Percentiles rank a stretch among this genome's conserved stretches.
phyloP scores from a whole-genome alignment of 441 rosid species.

The Adansonia gregorii region DNA sequence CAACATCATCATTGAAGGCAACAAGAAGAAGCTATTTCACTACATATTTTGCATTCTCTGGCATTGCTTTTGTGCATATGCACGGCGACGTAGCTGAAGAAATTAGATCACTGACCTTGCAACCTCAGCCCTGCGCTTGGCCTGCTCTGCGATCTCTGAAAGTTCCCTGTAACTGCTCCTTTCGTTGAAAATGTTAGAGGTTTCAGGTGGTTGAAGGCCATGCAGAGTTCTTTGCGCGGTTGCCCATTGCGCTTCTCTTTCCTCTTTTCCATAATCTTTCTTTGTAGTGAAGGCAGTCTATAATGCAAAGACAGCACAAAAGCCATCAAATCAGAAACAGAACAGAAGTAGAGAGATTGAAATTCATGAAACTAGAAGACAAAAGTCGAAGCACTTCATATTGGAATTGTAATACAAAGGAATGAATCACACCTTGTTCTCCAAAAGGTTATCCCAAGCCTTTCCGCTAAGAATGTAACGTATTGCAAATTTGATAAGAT shows the following conservation, averaged over 20 bases:
- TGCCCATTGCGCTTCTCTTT: conserved; percentile 98
- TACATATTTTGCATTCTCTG: neutral
- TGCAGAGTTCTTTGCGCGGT: conserved; percentile 91
- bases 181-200: conserved; percentile 53
- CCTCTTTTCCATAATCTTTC: conserved; percentile 92
- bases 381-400: neutral
- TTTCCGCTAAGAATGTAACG: conserved; percentile 76
- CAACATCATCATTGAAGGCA: neutral
- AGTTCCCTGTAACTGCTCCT: conserved; percentile 77
- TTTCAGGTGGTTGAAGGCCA: conserved; percentile 82
- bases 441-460: conserved; percentile 85
- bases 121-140: conserved; percentile 85
- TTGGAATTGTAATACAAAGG: neutral
- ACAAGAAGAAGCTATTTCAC: neutral
- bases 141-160: conserved; percentile 91
- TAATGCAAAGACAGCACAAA: neutral
- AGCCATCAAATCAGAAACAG: neutral
- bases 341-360: neutral
- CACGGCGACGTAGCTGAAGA: neutral
- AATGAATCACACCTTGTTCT: conserved; percentile 65
- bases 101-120: conserved; percentile 56
- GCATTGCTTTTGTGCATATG: neutral
- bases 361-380: neutral
- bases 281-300: conserved; percentile 92
- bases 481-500: conserved; percentile 68